Conservation (phyloP, 768 basidiomycete species). For the Mycena vitilis region DNA sequence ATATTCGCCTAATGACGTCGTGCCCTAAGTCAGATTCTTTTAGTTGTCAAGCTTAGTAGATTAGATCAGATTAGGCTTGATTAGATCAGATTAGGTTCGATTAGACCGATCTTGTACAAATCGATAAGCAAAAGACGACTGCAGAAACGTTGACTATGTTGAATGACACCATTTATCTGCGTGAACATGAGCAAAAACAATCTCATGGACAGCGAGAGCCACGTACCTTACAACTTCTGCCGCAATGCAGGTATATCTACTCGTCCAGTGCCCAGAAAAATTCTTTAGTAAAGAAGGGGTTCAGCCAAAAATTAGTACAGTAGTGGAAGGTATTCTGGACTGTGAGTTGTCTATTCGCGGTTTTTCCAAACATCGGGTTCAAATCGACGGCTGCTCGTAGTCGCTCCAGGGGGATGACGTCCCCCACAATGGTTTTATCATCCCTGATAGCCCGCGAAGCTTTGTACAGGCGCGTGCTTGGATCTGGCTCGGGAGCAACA, state of each 20-base stretch:
- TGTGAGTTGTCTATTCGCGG: slow-evolving; percentile 26
- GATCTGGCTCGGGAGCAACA: slow-evolving; percentile 16
- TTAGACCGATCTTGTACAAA: too few species aligned
- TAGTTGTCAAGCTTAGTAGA: too few species aligned
- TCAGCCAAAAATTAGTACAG: slow-evolving; percentile 29
- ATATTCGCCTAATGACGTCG: too few species aligned
- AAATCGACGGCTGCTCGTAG: slow-evolving; percentile 30
- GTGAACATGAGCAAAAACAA: too few species aligned
- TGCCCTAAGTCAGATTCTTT: too few species aligned
- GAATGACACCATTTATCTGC: too few species aligned
- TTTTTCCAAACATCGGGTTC: slow-evolving; percentile 30
- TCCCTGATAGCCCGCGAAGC: slow-evolving; percentile 16
- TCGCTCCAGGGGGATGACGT: slow-evolving; percentile 24
- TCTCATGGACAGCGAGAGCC: too few species aligned
- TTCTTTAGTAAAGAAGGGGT: slow-evolving; percentile 33
- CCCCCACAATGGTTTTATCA: slow-evolving; percentile 8
- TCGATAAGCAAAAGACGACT: too few species aligned
- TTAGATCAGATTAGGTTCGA: too few species aligned
- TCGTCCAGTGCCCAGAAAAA: slow-evolving; percentile 15
- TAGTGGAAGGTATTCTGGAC: slow-evolving; percentile 25
- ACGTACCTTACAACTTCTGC: too few species aligned
- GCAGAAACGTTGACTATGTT: too few species aligned
- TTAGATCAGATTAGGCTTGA: too few species aligned
- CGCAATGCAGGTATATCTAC: not conserved
- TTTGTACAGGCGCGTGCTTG: not conserved